Evolutionary conservation across 1,139 yeast species (phyloP), one percentile per base, ranked within the genome.

Genomic region (Groenewaldozyma sp.): DNA sequence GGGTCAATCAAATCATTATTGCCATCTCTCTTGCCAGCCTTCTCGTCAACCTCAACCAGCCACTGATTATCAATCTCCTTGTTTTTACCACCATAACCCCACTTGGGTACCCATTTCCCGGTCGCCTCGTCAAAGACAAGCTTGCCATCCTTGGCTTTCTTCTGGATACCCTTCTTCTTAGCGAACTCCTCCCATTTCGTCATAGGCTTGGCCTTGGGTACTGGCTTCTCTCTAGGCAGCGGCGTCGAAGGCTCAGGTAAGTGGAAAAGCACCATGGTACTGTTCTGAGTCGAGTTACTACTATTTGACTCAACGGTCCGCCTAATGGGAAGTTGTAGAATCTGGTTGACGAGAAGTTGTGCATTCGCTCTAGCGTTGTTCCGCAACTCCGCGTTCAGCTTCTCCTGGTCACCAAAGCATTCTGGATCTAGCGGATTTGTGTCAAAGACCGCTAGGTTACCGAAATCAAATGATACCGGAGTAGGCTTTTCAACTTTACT

Each of bases 181-280:
- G 99, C 99, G 68, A 93, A 93, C 59, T 74, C 74, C 67, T 93
- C 95, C 99, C 99, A 93, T 66, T 81, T 87, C 51, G 98, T 88
- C 49, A 79, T 82, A 39, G 93, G 81, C 68, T 84, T 91, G 43
- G 84, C 78, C 65, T 87, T 87, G 42, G 98, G 99, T 53, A 93
- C 65, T 28, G 95, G 79, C 67, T 91, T 91, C 63, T 91, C 99
- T 69, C 99, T 76, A 41, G 99, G 99, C 50, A 91, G 71, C 43
- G 67, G 72, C 20, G 94, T 82, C 22, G 73, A 64, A 18, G 96
- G 94, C 40, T 78, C 91, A 18, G 98, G 98, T 44, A 91, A 70
- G 54, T 75, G 79, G 42, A 91, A 76, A 49, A 91, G 72, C 4
- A 95, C 81, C 74, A 88, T 78, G 42, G 84, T 73, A 11, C 91